Evolutionary conservation across 257 asterid genomes (phyloP), one percentile per base, ranked within the genome.

Genomic region (Solanum microdontum): DNA sequence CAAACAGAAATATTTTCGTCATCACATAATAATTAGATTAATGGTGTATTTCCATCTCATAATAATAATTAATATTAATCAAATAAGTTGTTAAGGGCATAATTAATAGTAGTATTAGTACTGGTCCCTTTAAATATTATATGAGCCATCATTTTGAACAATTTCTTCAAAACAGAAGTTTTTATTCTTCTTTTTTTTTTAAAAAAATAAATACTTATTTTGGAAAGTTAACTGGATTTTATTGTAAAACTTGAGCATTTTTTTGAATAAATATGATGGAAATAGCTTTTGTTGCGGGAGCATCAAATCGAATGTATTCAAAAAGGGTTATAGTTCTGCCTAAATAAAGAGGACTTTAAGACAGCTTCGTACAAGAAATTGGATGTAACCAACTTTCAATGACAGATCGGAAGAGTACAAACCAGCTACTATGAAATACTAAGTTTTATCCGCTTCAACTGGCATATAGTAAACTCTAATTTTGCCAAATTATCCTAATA

Each of bases 1-100:
- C 36, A 86, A 82, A 91, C 90, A 88, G 87, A 92, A 90, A 91
- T 82, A 85, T 82, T 87, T 86, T 75, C 36, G 37, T 87, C 76
- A 37, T 40, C 36, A 77, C 75, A 40, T 74, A 28, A 84, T 40
- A 37, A 40, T 21, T 34, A 34, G 36, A 34, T 34, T n/a, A 36
- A 33, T 58, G 58, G 23, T 58, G 69, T 33, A 83, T 28, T 60
- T 90, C 70, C 77, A 51, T 17, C 23, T 77, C 34, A 87, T 86
- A n/a, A 58, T 69, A 68, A 11, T 68, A 69, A 11, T 33, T 72
- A 28, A 43, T 43, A 43, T 3, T 26, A 13, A 8, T 75, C 62
- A 84, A 84, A 40, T 84, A 79, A 82, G 66, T 69, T 5, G 80
- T 73, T 75, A 74, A 74, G 30, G 48, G 36, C 82, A 74, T 33